Base-by-base conservation (phyloP, 148 eudicot species). In the Limonium bicolor region DNA sequence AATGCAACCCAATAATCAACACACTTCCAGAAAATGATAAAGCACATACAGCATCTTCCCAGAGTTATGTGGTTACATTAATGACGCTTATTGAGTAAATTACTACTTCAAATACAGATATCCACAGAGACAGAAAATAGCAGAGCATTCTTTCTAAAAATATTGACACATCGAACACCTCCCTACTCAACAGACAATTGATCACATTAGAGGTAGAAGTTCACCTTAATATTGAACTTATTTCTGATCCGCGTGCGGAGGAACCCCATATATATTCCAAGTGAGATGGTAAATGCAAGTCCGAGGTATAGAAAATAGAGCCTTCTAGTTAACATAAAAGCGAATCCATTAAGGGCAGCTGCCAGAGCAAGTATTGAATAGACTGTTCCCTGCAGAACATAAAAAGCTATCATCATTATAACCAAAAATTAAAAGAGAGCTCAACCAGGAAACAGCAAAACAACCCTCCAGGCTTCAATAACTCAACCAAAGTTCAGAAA, bases 181-280 rank as follows among this genome's bases (percentile, higher is more conserved):
- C n/a, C 23, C 21, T 38, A 38, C 18, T 21, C 9, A 38, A 38
- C 18, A 38, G 42, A 18, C 18, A 18, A 8, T 5, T 38, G 22
- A 38, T 12, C 22, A 38, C 13, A 39, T 19, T 39, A 20, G 3
- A 41, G 13, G 46, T 11, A 21, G n/a, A 15, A 41, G 13, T 73
- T 61, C 56, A 90, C 97, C 67, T 64, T 68, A 42, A 90, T 80
- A 52, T 84, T 90, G 60, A 90, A 90, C 58, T 77, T 90, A 41
- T 73, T 90, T 59, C 78, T 72, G 12, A 84, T 80, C 60, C 60
- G 74, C 12, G 79, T 63, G 20, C 95, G 79, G 55, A 56, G 65
- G 54, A 65, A 84, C 16, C 97, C 97, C 73, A 71, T 1, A 62
- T 80, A 84, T 12, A 52, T 42, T 49, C 84, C 93, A 13, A 80